Base-by-base conservation (phyloP, 2,329 filamentous ascomycete genomes). In the Karstenula rhodostoma region DNA sequence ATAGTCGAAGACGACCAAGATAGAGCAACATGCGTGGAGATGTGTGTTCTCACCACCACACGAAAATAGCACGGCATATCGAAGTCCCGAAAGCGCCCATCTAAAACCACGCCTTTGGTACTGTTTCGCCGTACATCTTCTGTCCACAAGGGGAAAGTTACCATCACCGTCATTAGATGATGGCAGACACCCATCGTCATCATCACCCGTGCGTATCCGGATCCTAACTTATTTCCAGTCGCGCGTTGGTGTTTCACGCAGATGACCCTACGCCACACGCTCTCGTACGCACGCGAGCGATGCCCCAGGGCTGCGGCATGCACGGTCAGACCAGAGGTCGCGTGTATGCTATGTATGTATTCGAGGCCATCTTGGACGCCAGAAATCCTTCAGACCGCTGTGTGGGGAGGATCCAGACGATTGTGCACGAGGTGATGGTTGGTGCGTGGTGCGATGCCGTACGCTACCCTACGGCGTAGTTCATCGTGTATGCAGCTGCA, bases 11-110 rank as follows among this genome's bases (percentile, higher is more conserved):
- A 12, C 3, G 12, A 47, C 44, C 13, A 22, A n/a, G 32, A 49
- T 49, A 32, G 15, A 49, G 46, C 27, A 15, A 27, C 32, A n/a
- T 19, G 46, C 17, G 32, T 33, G 25, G 32, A 19, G 46, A 22
- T 49, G 46, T 27, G 32, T 19, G 46, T 33, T n/a, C 10, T 40
- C 19, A 15, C 19, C 37, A 22, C n/a, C 5, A 17, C 19, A 37
- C 48, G 17, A 40, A 51, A 51, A 51, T 51, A 51, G 48, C 48
- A 51, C 48, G 48, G 48, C 32, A 51, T 25, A 19, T 23, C n/a
- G 15, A 25, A 19, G 17, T 25, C 32, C 48, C 48, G 48, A 25
- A 37, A 37, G 48, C 48, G 48, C 29, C 48, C 48, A 51, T 51
- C 48, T 13, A 22, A 51, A 23, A n/a, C 33, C n/a, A 33, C 27